A percentile compares a stretch with the other conserved stretches of the same genome.
Evolutionary conservation across 2,329 filamentous ascomycete species (phyloP).

Genomic region (Uncinocarpus reesii): DNA sequence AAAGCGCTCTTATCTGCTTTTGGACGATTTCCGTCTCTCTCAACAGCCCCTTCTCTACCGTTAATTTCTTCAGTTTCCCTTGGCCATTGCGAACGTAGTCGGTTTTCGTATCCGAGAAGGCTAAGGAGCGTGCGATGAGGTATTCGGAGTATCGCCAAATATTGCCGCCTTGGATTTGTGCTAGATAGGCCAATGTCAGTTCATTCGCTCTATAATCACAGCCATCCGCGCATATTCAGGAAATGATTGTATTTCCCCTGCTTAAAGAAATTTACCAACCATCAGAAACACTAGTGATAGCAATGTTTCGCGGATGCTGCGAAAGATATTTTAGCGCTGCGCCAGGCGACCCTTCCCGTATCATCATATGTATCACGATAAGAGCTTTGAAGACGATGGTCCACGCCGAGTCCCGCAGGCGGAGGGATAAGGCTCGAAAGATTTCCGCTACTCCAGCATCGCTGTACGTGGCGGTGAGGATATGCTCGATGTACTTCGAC

Average conservation of each 20-base stretch:
- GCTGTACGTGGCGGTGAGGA: slow-evolving; percentile 85
- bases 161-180: slow-evolving; percentile 88
- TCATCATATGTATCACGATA: slow-evolving; percentile 94
- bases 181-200: slow-evolving; percentile 38
- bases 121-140: slow-evolving; percentile 67
- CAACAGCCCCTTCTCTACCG: slow-evolving; percentile 82
- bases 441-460: slow-evolving; percentile 93
- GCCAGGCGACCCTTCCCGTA: slow-evolving; percentile 83
- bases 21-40: slow-evolving; percentile 88
- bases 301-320: slow-evolving; percentile 69
- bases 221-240: background rate
- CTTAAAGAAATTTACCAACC: too few species aligned
- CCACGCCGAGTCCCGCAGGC: slow-evolving; percentile 93
- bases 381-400: slow-evolving; percentile 98
- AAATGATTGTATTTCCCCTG: too few species aligned
- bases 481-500: slow-evolving; percentile 98
- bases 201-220: background rate
- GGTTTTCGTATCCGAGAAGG: slow-evolving; percentile 71
- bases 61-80: slow-evolving; percentile 70
- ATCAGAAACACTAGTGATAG: slow-evolving; percentile 84
- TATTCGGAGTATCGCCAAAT: slow-evolving; percentile 88
- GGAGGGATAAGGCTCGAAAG: slow-evolving; percentile 79
- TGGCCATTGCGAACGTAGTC: slow-evolving; percentile 84
- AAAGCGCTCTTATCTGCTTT: slow-evolving; percentile 69
- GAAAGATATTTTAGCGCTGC: slow-evolving; percentile 77